Evolutionary conservation across 352 stramenopile genomes (phyloP).

Genomic region (Phytophthora pseudosyringae): DNA sequence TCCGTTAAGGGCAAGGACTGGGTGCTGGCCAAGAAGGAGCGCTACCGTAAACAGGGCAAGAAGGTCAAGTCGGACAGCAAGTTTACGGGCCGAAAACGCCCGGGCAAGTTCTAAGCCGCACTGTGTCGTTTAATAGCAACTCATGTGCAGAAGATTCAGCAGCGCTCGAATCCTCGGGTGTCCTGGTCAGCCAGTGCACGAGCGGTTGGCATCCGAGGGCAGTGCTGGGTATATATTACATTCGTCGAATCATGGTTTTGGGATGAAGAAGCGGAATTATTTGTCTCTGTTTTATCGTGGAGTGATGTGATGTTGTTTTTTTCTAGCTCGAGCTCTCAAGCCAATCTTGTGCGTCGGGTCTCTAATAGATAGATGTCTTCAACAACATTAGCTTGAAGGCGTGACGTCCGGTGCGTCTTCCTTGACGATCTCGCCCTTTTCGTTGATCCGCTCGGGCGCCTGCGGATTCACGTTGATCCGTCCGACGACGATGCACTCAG

Average conservation of each 20-base stretch:
- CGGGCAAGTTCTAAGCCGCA: constrained; percentile 93
- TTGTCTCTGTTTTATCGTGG: constrained; percentile 14
- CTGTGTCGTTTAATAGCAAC: constrained; percentile 9
- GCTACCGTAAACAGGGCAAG: constrained; percentile 97
- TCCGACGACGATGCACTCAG: constrained; percentile 87
- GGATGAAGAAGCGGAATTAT: constrained; percentile 22
- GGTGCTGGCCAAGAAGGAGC: constrained; percentile 98
- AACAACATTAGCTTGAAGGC: constrained; percentile 20
- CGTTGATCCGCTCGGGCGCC: constrained; percentile 83
- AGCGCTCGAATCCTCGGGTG: constrained; percentile 8
- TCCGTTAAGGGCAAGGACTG: constrained; percentile 91
- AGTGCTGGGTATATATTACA: constrained; percentile 67
- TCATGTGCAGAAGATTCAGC: constrained; percentile 23
- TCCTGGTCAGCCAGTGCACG: not conserved
- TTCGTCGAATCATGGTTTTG: constrained; percentile 34
- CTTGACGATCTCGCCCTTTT: constrained; percentile 82
- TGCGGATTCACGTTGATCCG: constrained; percentile 89
- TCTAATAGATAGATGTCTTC: constrained; percentile 32
- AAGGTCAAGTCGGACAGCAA: constrained; percentile 98
- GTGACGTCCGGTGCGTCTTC: constrained; percentile 39
- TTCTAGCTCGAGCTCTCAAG: constrained; percentile 13
- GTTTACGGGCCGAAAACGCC: constrained; percentile 97
- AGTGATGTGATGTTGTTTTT: constrained; percentile 11
- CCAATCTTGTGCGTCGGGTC: constrained; percentile 2
- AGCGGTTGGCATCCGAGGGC: not conserved